phyloP scores from a whole-genome alignment of 305 asterid species.

The Rubia occidens region DNA sequence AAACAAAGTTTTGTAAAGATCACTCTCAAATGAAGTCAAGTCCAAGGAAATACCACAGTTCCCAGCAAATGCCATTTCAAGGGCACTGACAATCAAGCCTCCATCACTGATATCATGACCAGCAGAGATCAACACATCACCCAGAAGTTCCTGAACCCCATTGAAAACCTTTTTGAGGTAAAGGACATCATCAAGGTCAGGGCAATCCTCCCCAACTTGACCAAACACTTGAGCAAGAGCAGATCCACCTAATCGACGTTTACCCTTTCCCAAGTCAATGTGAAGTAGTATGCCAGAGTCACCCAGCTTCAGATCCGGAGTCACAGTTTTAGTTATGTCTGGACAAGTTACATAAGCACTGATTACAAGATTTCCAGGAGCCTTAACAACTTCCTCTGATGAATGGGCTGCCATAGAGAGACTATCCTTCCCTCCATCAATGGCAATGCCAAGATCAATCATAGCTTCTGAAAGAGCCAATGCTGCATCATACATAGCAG shows the following conservation, averaged over 20 bases:
- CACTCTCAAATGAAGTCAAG: slow-evolving; percentile 34
- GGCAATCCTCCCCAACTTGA: slow-evolving; percentile 73
- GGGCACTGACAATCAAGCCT: slow-evolving; percentile 57
- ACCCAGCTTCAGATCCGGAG: slow-evolving; percentile 85
- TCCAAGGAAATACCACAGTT: slow-evolving; percentile 61
- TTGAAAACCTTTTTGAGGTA: slow-evolving; percentile 69
- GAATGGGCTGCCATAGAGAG: slow-evolving; percentile 90
- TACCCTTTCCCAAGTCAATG: slow-evolving; percentile 79
- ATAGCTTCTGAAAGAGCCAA: slow-evolving; percentile 80
- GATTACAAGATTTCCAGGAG: slow-evolving; percentile 84
- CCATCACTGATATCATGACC: slow-evolving; percentile 98
- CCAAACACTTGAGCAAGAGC: slow-evolving; percentile 82
- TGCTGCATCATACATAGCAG: slow-evolving; percentile 94
- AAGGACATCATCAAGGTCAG: slow-evolving; percentile 73
- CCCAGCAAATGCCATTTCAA: slow-evolving; percentile 97
- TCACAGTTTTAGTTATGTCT: slow-evolving; percentile 83
- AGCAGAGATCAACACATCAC: slow-evolving; percentile 64
- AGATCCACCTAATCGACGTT: slow-evolving; percentile 78
- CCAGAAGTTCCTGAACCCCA: slow-evolving; percentile 59
- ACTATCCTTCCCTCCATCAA: slow-evolving; percentile 94
- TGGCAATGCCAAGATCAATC: slow-evolving; percentile 87
- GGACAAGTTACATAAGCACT: slow-evolving; percentile 84
- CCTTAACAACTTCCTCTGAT: slow-evolving; percentile 80
- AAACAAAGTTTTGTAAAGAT: slow-evolving; percentile 45
- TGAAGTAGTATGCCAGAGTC: slow-evolving; percentile 69